Percentiles rank a stretch among this genome's conserved stretches.
Evolutionary conservation across 2,329 filamentous ascomycete species (phyloP).

Genomic region (Arachnopeziza araneosa): DNA sequence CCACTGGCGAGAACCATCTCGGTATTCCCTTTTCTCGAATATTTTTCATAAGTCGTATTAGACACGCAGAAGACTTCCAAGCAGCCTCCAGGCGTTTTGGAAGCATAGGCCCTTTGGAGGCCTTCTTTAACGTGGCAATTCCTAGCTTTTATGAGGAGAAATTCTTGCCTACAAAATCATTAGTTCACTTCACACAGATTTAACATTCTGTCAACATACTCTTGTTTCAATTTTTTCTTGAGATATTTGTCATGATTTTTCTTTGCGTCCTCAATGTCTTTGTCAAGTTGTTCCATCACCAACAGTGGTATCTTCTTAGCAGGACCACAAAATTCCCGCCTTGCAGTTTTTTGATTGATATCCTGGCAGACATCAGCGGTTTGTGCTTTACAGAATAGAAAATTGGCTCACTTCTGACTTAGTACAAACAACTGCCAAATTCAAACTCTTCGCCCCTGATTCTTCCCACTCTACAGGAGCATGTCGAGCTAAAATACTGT

Average conservation of each 20-base stretch:
- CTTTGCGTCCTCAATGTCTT: conserved; percentile 26
- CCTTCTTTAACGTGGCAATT: conserved; percentile 28
- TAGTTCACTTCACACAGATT: conserved; percentile 1
- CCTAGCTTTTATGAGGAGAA: conserved; percentile 29
- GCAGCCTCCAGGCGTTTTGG: conserved; percentile 15
- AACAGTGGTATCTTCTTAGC: conserved; percentile 18
- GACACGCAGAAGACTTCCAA: conserved; percentile 35
- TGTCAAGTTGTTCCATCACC: conserved; percentile 24
- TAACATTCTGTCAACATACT: conserved; percentile 11
- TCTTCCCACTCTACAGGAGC: conserved; percentile 14
- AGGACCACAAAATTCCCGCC: conserved; percentile 25
- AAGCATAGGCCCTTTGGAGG: conserved; percentile 25
- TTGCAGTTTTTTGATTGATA: conserved; percentile 26
- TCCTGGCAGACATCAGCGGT: conserved; percentile 22
- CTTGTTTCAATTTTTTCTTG: conserved; percentile 26
- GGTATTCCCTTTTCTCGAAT: conserved; percentile 26
- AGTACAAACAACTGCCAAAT: conserved; percentile 32
- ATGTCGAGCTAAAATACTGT: conserved; percentile 27
- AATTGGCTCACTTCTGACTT: conserved; percentile 25
- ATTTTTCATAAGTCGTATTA: conserved; percentile 32
- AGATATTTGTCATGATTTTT: conserved; percentile 11
- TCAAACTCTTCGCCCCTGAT: conserved; percentile 19
- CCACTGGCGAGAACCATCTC: conserved; percentile 28
- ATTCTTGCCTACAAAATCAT: conserved; percentile 21
- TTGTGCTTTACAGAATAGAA: background rate